Percentiles rank a stretch among this genome's conserved stretches.
These are phyloP conservation scores for Elsinoe batatas DNA, from an alignment of 2,329 filamentous ascomycete genomes.

Conservation along the genomic window DNA sequence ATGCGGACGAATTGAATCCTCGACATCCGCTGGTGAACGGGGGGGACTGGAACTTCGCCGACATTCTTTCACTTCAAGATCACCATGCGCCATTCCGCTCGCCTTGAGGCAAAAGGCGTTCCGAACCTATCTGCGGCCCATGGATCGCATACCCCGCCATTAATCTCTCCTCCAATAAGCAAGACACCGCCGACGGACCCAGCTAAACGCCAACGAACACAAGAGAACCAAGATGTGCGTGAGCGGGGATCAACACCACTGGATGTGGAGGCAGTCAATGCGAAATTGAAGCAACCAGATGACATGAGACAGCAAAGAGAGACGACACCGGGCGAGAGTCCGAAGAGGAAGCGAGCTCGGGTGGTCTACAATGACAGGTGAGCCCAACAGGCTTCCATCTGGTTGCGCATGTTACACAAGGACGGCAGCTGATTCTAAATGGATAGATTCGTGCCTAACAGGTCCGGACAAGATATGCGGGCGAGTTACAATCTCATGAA, in stretches of 20 bases:
- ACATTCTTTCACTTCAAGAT: neutral
- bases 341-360: constrained; percentile 58
- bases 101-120: constrained; percentile 10
- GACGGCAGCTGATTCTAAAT: neutral
- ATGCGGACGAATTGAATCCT: neutral
- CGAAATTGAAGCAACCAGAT: constrained; percentile 53
- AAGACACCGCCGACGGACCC: constrained; percentile 50
- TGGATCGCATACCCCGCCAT: constrained; percentile 34
- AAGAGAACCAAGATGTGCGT: constrained; percentile 17
- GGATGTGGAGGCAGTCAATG: constrained; percentile 50
- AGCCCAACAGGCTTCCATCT: constrained; percentile 18
- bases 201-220: constrained; percentile 34
- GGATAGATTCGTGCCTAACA: constrained; percentile 82
- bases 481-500: constrained; percentile 87
- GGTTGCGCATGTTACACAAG: neutral
- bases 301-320: constrained; percentile 49
- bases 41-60: neutral
- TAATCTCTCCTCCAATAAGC: constrained; percentile 47
- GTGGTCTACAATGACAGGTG: constrained; percentile 47
- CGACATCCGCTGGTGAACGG: neutral
- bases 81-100: constrained; percentile 12
- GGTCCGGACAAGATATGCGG: constrained; percentile 84
- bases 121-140: constrained; percentile 16
- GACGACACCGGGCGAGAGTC: constrained; percentile 54
- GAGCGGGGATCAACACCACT: constrained; percentile 42